Base-by-base conservation (phyloP, 495 filamentous ascomycete genomes). In the Talaromyces thailandensis region DNA sequence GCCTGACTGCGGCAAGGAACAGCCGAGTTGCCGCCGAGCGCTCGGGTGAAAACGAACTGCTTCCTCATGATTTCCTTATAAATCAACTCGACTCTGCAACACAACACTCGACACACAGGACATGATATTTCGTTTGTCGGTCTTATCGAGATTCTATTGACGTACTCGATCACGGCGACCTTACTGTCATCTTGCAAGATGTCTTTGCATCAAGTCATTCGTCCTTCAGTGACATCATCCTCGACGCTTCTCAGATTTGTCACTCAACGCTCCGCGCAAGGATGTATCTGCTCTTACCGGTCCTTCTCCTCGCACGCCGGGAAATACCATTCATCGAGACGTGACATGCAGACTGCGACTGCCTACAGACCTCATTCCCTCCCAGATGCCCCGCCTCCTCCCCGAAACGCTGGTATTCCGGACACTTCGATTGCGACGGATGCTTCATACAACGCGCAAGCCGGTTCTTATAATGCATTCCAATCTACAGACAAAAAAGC, bases 351-450 rank as follows among this genome's bases (percentile, higher is more conserved):
- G 66, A 86, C 88, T n/a, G 82, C 83, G 6, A 86, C 89, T 32
- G 83, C 88, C 64, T 92, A 92, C 74, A 89, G 87, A 63, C 88
- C 92, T 25, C 88, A 91, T 67, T 77, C 83, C 9, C 77, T 96
- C 18, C 76, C 76, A n/a, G 77, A 85, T 4, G 76, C 82, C 6
- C 81, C 82, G 58, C 85, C 88, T 37, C 81, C 85, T 58, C 88
- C 89, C 48, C 86, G 88, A 62, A 90, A 86, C 73, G 74, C 81
- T 23, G 28, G 89, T 92, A 67, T 80, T 86, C 12, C 81, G 81
- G 45, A 76, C 76, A 52, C 75, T 74, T 64, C 69, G 72, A 25
- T 58, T 66, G 35, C 48, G 58, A 37, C 70, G 56, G 31, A 69
- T 66, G 35, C 65, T 59, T 21, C 64, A 64, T 51, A 63, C 65